Evolutionary conservation across 164 flowering plant genomes (phyloP).

Genomic region (grape (Vitis vinifera)): ASM3070453v1 NC_081806.1:4239001-4239500

Average conservation of each 20-base stretch:
- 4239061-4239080: no score
- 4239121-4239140: no score
- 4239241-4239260: constrained; percentile 29
- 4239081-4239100: no score
- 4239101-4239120: no score
- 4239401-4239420: constrained; percentile 79
- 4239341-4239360: constrained; percentile 14
- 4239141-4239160: no score
- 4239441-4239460: constrained; percentile 63
- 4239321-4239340: constrained; percentile 9
- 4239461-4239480: constrained; percentile 70
- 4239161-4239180: no score
- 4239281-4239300: constrained; percentile 22
- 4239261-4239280: constrained; percentile 37
- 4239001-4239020: no score
- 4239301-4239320: constrained; percentile 10
- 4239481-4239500: constrained; percentile 56
- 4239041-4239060: no score
- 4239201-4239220: background rate
- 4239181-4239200: no score
- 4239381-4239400: constrained; percentile 92
- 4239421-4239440: constrained; percentile 93
- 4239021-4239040: no score
- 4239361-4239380: constrained; percentile 67
- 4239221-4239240: background rate